A percentile compares a stretch with the other conserved stretches of the same genome.
Evolutionary conservation across 192 early-diverging fungal genomes (phyloP).

Genomic region (Backusella luteola): DNA sequence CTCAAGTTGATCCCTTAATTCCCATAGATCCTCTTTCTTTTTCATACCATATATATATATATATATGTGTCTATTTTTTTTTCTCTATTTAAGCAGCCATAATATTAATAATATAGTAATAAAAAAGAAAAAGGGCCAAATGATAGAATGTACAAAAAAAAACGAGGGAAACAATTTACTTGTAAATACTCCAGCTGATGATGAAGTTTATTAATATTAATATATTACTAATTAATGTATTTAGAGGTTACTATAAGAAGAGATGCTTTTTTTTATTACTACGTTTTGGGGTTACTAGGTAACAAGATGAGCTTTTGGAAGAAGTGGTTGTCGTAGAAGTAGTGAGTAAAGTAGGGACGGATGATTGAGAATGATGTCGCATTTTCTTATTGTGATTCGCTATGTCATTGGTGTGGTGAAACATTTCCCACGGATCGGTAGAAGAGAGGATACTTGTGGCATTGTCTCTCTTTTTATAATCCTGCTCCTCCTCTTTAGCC

Average conservation of each 20-base stretch:
- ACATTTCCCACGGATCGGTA: conserved; percentile 18
- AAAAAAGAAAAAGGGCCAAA: neutral
- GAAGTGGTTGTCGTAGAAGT: conserved; percentile 9
- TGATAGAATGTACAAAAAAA: neutral
- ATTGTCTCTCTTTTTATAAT: conserved; percentile 6
- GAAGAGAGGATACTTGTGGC: neutral
- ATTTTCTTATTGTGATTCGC: conserved; percentile 15
- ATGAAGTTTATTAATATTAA: neutral
- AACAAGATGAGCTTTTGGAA: conserved; percentile 2
- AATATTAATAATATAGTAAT: neutral
- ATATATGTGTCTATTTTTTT: no score
- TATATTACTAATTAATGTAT: neutral
- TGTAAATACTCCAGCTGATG: neutral
- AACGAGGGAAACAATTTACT: no score
- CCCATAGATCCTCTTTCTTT: neutral
- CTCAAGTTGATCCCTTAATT: neutral
- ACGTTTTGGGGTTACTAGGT: neutral
- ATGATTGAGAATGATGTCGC: conserved; percentile 16
- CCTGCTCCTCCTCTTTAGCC: neutral
- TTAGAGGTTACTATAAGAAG: neutral
- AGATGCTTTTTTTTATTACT: neutral
- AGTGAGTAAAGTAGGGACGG: conserved; percentile 11
- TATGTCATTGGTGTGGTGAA: neutral
- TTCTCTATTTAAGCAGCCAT: neutral
- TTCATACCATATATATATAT: neutral